Evolutionary conservation across 306 rosid species (phyloP).

Genomic region (Potentilla sterilis): DNA sequence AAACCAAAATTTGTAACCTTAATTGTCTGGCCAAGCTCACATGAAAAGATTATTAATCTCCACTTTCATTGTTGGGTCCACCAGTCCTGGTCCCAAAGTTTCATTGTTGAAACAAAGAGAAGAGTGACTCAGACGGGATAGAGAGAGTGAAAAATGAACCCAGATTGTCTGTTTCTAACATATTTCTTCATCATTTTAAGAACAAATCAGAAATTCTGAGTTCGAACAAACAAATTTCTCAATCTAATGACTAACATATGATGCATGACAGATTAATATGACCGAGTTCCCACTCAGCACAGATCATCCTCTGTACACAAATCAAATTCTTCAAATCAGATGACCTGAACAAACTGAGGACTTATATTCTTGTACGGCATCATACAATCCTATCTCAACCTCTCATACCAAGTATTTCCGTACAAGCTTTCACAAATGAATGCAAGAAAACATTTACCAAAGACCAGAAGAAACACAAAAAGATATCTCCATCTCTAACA

Average conservation of each 20-base stretch:
- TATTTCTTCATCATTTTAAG: neutral
- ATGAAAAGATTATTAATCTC: neutral
- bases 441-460: neutral
- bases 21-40: neutral
- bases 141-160: neutral
- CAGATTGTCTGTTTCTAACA: neutral
- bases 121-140: neutral
- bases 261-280: neutral
- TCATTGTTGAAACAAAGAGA: neutral
- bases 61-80: neutral
- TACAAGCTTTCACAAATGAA: neutral
- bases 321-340: neutral
- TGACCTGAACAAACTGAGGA: neutral
- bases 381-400: neutral
- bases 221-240: neutral
- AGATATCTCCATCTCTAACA: neutral
- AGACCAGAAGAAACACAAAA: constrained; percentile 1
- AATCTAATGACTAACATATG: neutral
- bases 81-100: neutral
- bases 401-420: neutral
- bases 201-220: neutral
- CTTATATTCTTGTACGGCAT: neutral
- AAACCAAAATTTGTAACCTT: neutral
- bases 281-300: neutral
- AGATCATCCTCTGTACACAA: neutral